Evolutionary conservation across 2,329 filamentous ascomycete genomes (phyloP), one percentile per base, ranked within the genome.

Genomic region (Fonsecaea pugnacius): DNA sequence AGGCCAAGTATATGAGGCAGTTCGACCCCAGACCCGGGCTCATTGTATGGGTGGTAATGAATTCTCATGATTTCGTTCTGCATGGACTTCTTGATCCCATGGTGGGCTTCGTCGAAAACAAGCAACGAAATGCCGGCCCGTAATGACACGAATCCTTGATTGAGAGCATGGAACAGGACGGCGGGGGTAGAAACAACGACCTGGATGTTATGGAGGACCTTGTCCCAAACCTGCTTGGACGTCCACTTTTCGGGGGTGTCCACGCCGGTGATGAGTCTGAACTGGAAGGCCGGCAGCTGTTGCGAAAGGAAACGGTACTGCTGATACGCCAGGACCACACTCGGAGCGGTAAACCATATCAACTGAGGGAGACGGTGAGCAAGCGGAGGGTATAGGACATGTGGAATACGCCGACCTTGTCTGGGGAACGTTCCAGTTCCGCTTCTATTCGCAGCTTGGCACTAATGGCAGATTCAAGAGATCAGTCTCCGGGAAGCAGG

Each of bases 71-170:
- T 89, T 43, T 80, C 84, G 62, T 87, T 88, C 10, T 87, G 87
- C 0, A 90, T 81, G 69, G 88, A 83, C 1, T 85, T 86, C 18
- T 81, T 80, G 4, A 82, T 82, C 70, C 90, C 94, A 73, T 92
- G 88, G 73, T 96, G 92, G 9, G 90, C 92, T 86, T 96, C 92
- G 72, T 96, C 92, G 70, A 96, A 90, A 0, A 96, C 83, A 16
- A 96, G 77, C 4, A 96, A 79, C 4, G 88, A 82, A 24, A 96
- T 76, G 2, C 79, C 80, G 0, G 79, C 73, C 71, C 96, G 83
- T 1, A 74, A 80, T 1, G 74, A 80, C 1, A 96, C 84, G 73
- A 96, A 96, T 0, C 83, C 90, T 76, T 95, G 91, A 1, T 77
- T 79, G 46, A 96, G 80, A 2, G 91, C 91, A 75, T 96, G 90